phyloP scores from a whole-genome alignment of 177 flowering plant species.

The Vitis hybrid region DNA sequence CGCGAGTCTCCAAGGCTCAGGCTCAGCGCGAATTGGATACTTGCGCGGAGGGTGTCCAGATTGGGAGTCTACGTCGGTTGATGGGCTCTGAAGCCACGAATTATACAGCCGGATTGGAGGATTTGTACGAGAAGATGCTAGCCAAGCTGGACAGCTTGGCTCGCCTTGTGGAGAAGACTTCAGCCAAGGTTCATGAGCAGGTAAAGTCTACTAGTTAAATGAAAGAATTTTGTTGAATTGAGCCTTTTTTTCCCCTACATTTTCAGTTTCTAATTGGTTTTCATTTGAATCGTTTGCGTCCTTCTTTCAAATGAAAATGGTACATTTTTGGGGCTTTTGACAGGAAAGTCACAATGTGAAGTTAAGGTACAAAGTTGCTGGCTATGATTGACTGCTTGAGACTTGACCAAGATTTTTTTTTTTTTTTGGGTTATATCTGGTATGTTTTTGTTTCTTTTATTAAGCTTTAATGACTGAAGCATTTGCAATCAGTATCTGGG shows the following conservation, averaged over 20 bases:
- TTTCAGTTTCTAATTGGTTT: neutral
- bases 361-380: conserved; percentile 55
- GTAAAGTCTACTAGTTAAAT: conserved; percentile 22
- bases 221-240: neutral
- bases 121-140: conserved; percentile 79
- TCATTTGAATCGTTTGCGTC: neutral
- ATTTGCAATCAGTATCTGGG: neutral
- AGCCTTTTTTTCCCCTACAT: neutral
- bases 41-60: conserved; percentile 58
- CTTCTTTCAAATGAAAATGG: neutral
- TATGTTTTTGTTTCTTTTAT: conserved; percentile 14
- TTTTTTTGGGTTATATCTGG: conserved; percentile 2
- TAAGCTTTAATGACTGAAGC: neutral
- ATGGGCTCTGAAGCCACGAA: conserved; percentile 57
- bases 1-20: conserved; percentile 24
- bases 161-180: conserved; percentile 57
- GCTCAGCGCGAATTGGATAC: conserved; percentile 53
- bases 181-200: conserved; percentile 65
- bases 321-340: conserved; percentile 10
- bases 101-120: conserved; percentile 65
- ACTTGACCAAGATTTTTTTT: neutral
- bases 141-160: conserved; percentile 66
- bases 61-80: conserved; percentile 51
- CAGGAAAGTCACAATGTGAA: conserved; percentile 67
- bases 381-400: conserved; percentile 31